These are phyloP conservation scores for Dacryopinax spathularia DNA, from an alignment of 768 basidiomycete genomes.

Conservation along the genomic window DNA sequence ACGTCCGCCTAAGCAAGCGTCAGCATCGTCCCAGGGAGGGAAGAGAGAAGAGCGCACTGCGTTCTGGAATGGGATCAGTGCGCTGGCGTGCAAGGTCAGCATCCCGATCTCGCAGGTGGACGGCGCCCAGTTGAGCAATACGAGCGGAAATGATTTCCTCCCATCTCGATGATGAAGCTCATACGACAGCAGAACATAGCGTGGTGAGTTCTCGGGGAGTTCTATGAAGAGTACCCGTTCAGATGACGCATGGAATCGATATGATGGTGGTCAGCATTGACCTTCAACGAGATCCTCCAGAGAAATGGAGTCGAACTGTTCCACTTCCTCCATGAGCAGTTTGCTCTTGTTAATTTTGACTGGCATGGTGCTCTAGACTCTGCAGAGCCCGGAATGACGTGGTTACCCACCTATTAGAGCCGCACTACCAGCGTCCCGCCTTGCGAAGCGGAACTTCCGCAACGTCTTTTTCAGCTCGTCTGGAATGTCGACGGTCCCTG, in stretches of 20 bases:
- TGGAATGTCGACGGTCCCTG: conserved; percentile 74
- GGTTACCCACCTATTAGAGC: conserved; percentile 39
- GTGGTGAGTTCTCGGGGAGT: conserved; percentile 72
- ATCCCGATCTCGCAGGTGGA: conserved; percentile 58
- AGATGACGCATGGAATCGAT: conserved; percentile 5
- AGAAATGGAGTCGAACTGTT: conserved; percentile 58
- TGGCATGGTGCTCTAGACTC: too few relatives aligned
- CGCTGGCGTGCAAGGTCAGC: conserved; percentile 71
- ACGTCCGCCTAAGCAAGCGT: conserved; percentile 15
- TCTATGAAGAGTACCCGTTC: conserved; percentile 34
- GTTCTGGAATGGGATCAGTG: conserved; percentile 61
- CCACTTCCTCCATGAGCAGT: conserved; percentile 70
- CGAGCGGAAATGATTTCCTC: conserved; percentile 68
- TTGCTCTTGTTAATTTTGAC: conserved; percentile 82
- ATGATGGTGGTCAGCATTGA: conserved; percentile 20
- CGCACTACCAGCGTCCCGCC: conserved; percentile 50
- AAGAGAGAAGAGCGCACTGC: conserved; percentile 26
- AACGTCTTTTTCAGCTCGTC: conserved; percentile 60
- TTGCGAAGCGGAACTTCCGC: conserved; percentile 67
- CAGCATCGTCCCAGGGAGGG: neutral
- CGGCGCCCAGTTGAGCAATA: conserved; percentile 82
- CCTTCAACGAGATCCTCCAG: conserved; percentile 84
- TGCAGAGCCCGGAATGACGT: too few relatives aligned
- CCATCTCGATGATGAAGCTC: conserved; percentile 70
- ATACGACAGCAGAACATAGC: conserved; percentile 75